Evolutionary conservation across 345 rosid species (phyloP).

Genomic region (Stellera chamaejasme): DNA sequence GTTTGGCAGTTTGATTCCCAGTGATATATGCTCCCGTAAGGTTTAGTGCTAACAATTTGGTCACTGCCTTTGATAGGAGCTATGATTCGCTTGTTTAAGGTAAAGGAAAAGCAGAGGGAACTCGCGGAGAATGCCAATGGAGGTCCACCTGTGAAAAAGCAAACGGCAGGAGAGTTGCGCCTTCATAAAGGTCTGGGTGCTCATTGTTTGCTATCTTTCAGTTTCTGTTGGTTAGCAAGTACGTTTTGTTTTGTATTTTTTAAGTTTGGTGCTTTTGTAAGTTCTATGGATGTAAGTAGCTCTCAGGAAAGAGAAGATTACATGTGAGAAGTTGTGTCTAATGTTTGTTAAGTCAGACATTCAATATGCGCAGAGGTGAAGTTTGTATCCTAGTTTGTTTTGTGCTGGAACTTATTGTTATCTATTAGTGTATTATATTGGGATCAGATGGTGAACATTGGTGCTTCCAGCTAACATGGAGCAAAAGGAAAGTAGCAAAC

Average conservation of each 20-base stretch:
- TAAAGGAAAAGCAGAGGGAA: conserved; percentile 51
- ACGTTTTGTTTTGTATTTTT: not conserved
- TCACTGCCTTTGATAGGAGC: conserved; percentile 11
- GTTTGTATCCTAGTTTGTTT: no score
- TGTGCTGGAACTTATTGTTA: no score
- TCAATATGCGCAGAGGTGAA: no score
- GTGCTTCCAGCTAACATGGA: no score
- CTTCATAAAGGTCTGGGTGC: conserved; percentile 61
- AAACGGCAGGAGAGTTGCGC: conserved; percentile 83
- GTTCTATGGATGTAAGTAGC: not conserved
- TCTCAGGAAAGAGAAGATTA: not conserved
- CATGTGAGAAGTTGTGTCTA: no score
- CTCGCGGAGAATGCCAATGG: conserved; percentile 30
- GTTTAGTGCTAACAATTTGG: no score
- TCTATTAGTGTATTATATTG: no score
- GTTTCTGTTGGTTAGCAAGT: not conserved
- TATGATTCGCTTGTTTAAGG: conserved; percentile 45
- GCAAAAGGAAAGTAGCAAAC: no score
- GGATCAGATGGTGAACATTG: no score
- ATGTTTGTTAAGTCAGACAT: no score
- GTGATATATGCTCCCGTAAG: no score
- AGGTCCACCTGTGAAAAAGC: conserved; percentile 31
- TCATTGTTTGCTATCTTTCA: not conserved
- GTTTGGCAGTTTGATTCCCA: no score
- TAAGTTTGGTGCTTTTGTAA: not conserved